A percentile compares a stretch with the other conserved stretches of the same genome.
Evolutionary conservation across 306 rosid species (phyloP).

Genomic region (Amphicarpaea edgeworthii): DNA sequence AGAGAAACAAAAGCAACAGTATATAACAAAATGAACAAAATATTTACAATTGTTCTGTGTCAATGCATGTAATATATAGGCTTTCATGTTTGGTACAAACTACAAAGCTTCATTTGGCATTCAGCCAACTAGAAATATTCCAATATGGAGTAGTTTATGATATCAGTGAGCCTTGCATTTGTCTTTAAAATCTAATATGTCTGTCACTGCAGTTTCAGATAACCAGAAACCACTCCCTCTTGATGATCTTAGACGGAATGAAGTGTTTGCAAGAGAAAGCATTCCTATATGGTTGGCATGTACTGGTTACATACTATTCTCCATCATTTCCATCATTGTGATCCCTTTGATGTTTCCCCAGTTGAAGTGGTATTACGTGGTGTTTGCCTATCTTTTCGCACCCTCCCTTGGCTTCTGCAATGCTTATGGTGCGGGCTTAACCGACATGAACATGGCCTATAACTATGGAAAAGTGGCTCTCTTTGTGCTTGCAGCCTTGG

Average conservation of each 20-base stretch:
- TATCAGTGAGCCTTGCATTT: conserved; percentile 21
- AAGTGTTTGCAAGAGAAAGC: conserved; percentile 78
- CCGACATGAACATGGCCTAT: conserved; percentile 98
- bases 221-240: conserved; percentile 52
- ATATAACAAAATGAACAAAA: background rate
- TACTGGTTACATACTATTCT: conserved; percentile 70
- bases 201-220: conserved; percentile 57
- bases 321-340: conserved; percentile 75
- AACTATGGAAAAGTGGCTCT: conserved; percentile 99
- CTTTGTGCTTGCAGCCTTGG: conserved; percentile 82
- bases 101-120: conserved; percentile 13
- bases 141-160: background rate
- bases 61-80: background rate
- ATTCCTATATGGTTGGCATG: conserved; percentile 89
- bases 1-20: background rate
- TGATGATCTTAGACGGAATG: conserved; percentile 79
- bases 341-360: conserved; percentile 91
- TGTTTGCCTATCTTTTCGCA: conserved; percentile 78
- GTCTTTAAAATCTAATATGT: conserved; percentile 33
- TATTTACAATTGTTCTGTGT: background rate
- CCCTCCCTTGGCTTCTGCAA: conserved; percentile 98
- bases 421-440: conserved; percentile 96
- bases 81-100: background rate
- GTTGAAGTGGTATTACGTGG: conserved; percentile 89
- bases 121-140: background rate